These are phyloP conservation scores for Leccinum uliginosum DNA, from an alignment of 768 basidiomycete species.

Conservation along the genomic window DNA sequence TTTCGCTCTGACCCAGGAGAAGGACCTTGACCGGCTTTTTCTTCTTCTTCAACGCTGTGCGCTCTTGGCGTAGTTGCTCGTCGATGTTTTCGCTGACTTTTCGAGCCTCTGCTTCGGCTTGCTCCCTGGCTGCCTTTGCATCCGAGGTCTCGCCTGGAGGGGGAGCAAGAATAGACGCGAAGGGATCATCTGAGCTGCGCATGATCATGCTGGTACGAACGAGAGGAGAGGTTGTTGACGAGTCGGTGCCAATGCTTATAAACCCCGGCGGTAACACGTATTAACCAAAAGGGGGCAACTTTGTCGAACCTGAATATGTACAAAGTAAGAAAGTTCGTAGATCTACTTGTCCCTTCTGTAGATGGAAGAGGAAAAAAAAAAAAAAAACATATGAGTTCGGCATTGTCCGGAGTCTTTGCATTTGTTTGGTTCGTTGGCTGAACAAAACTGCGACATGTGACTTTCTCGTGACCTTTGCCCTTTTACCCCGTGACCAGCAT, in stretches of 20 bases:
- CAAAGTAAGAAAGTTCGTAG: too few relatives aligned
- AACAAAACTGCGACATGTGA: slow-evolving; percentile 39
- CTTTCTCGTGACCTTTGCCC: slow-evolving; percentile 38
- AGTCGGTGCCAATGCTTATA: neutral
- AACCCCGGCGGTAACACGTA: neutral
- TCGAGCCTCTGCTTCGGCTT: slow-evolving; percentile 59
- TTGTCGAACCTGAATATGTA: neutral
- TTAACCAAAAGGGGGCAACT: neutral
- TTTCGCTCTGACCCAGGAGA: slow-evolving; percentile 73
- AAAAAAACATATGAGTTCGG: neutral
- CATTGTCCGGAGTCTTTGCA: slow-evolving; percentile 16
- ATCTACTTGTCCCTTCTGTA: too few relatives aligned
- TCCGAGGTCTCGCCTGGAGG: slow-evolving; percentile 60
- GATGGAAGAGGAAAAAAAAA: too few relatives aligned
- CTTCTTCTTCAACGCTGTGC: slow-evolving; percentile 52
- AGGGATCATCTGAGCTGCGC: slow-evolving; percentile 53
- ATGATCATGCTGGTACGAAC: slow-evolving; percentile 18
- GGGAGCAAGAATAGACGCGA: slow-evolving; percentile 56
- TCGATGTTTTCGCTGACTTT: slow-evolving; percentile 71
- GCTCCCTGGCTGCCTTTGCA: slow-evolving; percentile 51
- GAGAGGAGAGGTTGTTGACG: neutral
- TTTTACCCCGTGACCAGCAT: slow-evolving; percentile 41
- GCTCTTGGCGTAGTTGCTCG: slow-evolving; percentile 63
- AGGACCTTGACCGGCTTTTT: slow-evolving; percentile 70
- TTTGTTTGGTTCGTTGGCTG: slow-evolving; percentile 27